Evolutionary conservation across 805 yeast genomes (phyloP).

Genomic region (Ogataea sp.): DNA sequence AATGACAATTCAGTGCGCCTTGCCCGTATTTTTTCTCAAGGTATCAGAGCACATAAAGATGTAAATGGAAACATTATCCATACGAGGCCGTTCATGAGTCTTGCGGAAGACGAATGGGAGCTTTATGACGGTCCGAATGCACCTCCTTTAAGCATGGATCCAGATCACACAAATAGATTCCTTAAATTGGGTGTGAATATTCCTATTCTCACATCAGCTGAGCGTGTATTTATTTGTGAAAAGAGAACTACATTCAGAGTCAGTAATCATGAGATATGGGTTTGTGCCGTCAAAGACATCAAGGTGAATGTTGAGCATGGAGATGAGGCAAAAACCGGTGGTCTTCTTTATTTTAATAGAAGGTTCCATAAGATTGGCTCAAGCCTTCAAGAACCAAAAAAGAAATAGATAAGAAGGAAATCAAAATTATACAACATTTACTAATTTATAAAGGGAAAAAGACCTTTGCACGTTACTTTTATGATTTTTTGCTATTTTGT

Average conservation of each 20-base stretch:
- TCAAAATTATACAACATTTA: too few relatives aligned
- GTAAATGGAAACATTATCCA: conserved; percentile 22
- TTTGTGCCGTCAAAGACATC: conserved; percentile 65
- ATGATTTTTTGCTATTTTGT: too few relatives aligned
- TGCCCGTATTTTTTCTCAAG: conserved; percentile 58
- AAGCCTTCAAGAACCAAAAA: conserved; percentile 10
- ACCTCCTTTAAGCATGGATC: conserved; percentile 8
- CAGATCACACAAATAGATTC: conserved; percentile 6
- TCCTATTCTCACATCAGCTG: conserved; percentile 53
- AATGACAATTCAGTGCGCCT: conserved; percentile 41
- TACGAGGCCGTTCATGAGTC: conserved; percentile 47
- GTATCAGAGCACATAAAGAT: conserved; percentile 32
- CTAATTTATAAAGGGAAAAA: too few relatives aligned
- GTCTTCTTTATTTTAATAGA: conserved; percentile 57
- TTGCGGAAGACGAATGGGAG: conserved; percentile 29
- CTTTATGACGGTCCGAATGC: conserved; percentile 17
- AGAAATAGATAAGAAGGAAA: neutral
- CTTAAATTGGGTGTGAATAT: conserved; percentile 23
- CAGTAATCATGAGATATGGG: conserved; percentile 88
- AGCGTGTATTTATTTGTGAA: conserved; percentile 55
- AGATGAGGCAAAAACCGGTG: conserved; percentile 42
- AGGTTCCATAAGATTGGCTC: conserved; percentile 40
- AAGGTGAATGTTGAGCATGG: conserved; percentile 18
- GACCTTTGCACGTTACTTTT: too few relatives aligned
- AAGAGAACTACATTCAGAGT: conserved; percentile 45